Base-by-base conservation (phyloP, 1,284 basidiomycete genomes). In the Austroboletus novae-zelandiae region DNA sequence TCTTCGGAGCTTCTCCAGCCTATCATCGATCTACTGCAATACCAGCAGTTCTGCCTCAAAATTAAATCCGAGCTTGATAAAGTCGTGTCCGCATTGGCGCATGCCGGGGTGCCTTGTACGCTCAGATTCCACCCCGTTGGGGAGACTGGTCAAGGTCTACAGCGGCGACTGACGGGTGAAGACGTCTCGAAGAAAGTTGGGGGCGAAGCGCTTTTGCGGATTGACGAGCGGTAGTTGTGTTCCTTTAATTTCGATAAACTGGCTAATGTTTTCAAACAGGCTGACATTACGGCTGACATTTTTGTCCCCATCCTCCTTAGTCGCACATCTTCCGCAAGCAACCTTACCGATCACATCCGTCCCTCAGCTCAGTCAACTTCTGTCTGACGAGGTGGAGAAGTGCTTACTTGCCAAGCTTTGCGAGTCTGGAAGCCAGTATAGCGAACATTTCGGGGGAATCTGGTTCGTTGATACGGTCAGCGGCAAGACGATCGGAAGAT, bases 391-490 rank as follows among this genome's bases (percentile, higher is more conserved):
- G 64, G 78, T 87, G 20, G 83, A 87, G 59, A 74, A 76, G 34
- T 84, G 80, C 55, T 68, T 91, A 10, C 72, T 91, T 20, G 72
- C 77, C 30, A 72, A 81, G 50, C 83, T 91, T 52, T 86, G 85
- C 58, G 81, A 81, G 48, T 70, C 84, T 30, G 88, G 89, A 7
- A 72, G 70, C 23, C 76, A 79, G 39, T 69, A 81, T 15, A 81
- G 78, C 48, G 75, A 80, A 47, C 60, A 66, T 40, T 71, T 80
- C 17, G 79, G 77, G 40, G 85, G 83, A 10, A 83, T 80, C 4
- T 91, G 88, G 88, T 88, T 91, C 57, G 80, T 90, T 13, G 88
- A 91, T 59, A 65, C 81, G 43, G 66, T 80, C 40, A 75, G 74
- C 43, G 79, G 80, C 42, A 75, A 80, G 50, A 84, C 82, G 48